These are phyloP conservation scores for Entrophospora sp. DNA, from an alignment of 192 early-diverging fungal genomes.

Conservation along the genomic window DNA sequence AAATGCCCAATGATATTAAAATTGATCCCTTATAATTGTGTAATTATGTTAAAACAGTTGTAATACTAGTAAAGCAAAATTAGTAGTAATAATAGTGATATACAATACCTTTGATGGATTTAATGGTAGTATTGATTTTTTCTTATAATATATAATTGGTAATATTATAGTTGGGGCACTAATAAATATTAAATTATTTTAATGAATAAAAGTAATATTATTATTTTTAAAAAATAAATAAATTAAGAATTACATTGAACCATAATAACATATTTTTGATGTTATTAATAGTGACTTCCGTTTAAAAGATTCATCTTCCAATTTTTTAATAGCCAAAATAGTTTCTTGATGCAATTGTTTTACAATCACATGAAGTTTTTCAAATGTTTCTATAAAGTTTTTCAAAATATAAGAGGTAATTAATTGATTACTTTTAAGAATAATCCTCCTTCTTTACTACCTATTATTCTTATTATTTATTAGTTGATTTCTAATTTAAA, in stretches of 20 bases:
- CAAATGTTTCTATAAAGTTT: not conserved
- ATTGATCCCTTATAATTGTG: not conserved
- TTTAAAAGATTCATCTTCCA: not conserved
- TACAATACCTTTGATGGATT: not conserved
- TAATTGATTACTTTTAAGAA: too few relatives aligned
- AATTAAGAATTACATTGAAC: not conserved
- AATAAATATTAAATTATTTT: not conserved
- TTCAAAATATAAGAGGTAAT: too few relatives aligned
- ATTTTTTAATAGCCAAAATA: not conserved
- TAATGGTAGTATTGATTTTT: not conserved
- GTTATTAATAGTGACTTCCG: not conserved
- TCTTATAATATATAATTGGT: not conserved
- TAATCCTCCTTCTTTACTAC: too few relatives aligned
- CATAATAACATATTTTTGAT: not conserved
- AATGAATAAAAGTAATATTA: not conserved
- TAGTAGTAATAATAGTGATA: not conserved
- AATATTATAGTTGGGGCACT: not conserved
- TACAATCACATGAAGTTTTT: not conserved
- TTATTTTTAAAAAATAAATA: not conserved
- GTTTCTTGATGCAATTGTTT: not conserved
- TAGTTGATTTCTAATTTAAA: too few relatives aligned
- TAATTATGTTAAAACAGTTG: too few relatives aligned
- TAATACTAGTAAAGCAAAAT: too few relatives aligned
- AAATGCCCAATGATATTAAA: not conserved
- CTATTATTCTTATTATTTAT: too few relatives aligned